Evolutionary conservation across 2,329 filamentous ascomycete genomes (phyloP).

Genomic region (Zymoseptoria brevis): DNA sequence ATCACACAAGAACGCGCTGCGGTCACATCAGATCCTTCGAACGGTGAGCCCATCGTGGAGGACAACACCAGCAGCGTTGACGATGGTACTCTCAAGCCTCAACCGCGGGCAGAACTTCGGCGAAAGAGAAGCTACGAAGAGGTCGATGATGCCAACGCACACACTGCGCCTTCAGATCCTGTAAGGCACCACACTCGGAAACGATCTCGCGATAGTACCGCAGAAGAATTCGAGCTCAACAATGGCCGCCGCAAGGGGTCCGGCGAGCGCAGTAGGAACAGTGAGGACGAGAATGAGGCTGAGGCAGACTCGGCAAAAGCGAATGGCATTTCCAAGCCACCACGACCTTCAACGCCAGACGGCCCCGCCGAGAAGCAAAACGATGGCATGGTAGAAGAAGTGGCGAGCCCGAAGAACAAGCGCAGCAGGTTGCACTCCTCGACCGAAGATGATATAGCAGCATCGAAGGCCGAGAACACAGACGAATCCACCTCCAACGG

Average conservation of each 20-base stretch:
- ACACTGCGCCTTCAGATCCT: constrained; percentile 28
- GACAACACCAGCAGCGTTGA: constrained; percentile 5
- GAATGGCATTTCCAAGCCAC: constrained; percentile 20
- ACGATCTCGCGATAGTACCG: constrained; percentile 39
- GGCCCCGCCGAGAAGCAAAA: constrained; percentile 7
- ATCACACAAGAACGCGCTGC: constrained; percentile 35
- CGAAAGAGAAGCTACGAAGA: constrained; percentile 42
- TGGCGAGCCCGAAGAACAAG: constrained; percentile 44
- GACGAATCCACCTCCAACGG: constrained; percentile 20
- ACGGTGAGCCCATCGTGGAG: constrained; percentile 19
- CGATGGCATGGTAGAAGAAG: constrained; percentile 14
- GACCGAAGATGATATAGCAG: constrained; percentile 16
- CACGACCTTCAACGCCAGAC: constrained; percentile 18
- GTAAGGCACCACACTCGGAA: constrained; percentile 38
- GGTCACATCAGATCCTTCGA: not conserved
- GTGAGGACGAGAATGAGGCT: constrained; percentile 21
- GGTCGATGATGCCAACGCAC: constrained; percentile 31
- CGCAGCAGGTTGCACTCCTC: constrained; percentile 32
- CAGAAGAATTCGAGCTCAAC: constrained; percentile 27
- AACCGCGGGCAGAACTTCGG: constrained; percentile 23
- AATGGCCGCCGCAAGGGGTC: constrained; percentile 29
- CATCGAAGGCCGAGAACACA: constrained; percentile 11
- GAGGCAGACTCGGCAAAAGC: constrained; percentile 11
- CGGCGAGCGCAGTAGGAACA: constrained; percentile 24
- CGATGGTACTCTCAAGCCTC: constrained; percentile 2